Evolutionary conservation across 805 yeast genomes (phyloP), one percentile per base, ranked within the genome.

Genomic region (Yarrowia deformans): DNA sequence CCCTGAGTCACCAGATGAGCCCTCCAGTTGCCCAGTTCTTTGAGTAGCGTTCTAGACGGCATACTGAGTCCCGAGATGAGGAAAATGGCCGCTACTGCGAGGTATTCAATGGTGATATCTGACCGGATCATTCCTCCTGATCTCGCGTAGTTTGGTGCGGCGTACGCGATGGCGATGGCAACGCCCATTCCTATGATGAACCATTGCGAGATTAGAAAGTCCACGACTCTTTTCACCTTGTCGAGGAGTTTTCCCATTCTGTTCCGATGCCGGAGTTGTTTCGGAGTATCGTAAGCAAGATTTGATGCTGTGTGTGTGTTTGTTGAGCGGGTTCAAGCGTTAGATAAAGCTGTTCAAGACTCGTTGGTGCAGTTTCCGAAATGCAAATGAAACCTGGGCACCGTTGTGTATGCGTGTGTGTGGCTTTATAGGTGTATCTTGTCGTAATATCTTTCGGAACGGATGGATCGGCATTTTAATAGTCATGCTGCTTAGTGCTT

Each of bases 61-160:
- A 92, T 92, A 39, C 91, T 86, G 35, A 92, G 78, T 0, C 97
- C 97, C 61, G 93, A 88, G 42, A 91, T 87, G 50, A 93, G 80
- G 79, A 93, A 92, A 70, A 93, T 93, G 55, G 90, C 79, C 0
- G 96, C 97, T 18, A 92, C 97, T 0, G 96, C 96, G 43, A 93
- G 91, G 75, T 92, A 93, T 13, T 89, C 89, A 42, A 93, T 90
- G 54, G 91, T 81, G 76, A 90, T 91, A 76, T 92, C 87, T 6
- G 88, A 93, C 71, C 84, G 81, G 45, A 92, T 85, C 16, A 87
- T 81, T 1, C 97, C 97, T 16, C 91, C 94, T 72, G 87, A 90
- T 69, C 91, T 84, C 0, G 97, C 97, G 78, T 93, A 91, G 69
- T 87, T 83, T 0, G 97, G 97, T 71, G 87, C 91, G 75, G 87